Percentiles rank a stretch among this genome's conserved stretches.
These are phyloP conservation scores for Solanum chmielewskii DNA, from an alignment of 257 asterid genomes.

Conservation along the genomic window DNA sequence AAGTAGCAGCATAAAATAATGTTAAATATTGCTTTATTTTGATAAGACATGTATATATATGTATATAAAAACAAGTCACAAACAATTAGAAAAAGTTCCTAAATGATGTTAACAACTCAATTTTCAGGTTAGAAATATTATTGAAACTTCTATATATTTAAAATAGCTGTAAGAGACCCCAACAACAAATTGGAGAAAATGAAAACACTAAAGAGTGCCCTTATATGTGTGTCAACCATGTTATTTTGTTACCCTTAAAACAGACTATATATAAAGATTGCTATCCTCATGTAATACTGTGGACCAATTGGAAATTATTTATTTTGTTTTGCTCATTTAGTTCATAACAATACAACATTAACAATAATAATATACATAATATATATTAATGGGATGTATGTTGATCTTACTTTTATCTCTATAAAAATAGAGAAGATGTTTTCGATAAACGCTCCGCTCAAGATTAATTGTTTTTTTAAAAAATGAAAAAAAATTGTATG, in stretches of 20 bases:
- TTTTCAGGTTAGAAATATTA: not conserved
- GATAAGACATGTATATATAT: not conserved
- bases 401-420: no score
- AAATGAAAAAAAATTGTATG: not conserved
- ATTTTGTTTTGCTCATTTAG: not conserved
- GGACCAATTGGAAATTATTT: not conserved
- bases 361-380: not conserved
- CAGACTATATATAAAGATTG: not conserved
- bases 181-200: not conserved
- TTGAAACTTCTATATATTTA: not conserved
- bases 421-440: not conserved
- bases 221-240: not conserved
- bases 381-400: no score
- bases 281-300: not conserved
- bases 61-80: not conserved
- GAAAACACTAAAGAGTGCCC: not conserved
- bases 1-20: not conserved
- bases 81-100: not conserved
- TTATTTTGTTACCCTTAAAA: not conserved
- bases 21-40: not conserved
- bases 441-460: not conserved
- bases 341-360: not conserved
- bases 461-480: not conserved
- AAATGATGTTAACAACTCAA: not conserved
- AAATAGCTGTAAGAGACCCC: not conserved